These are phyloP conservation scores for Trichoderma pleuroti DNA, from an alignment of 2,329 filamentous ascomycete genomes.

Conservation along the genomic window DNA sequence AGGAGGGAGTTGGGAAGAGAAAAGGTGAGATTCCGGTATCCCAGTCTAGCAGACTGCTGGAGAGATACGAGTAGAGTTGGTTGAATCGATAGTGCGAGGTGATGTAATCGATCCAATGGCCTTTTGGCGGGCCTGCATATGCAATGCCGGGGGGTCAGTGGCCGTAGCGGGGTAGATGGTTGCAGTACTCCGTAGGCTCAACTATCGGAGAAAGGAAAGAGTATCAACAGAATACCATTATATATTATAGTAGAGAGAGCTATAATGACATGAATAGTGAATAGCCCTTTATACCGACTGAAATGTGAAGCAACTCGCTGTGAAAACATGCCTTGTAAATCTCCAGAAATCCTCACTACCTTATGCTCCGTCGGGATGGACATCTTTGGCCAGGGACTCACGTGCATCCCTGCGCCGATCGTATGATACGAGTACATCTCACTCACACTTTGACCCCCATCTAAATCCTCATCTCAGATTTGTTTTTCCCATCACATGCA, in stretches of 20 bases:
- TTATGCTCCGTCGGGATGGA: neutral
- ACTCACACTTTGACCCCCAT: neutral
- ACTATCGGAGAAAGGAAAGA: too few relatives aligned
- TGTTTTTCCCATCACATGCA: neutral
- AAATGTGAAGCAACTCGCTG: neutral
- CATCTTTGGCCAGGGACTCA: neutral
- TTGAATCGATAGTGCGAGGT: conserved; percentile 22
- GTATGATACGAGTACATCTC: neutral
- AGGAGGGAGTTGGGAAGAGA: neutral
- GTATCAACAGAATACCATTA: neutral
- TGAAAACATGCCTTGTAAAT: neutral
- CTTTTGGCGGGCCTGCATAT: conserved; percentile 18
- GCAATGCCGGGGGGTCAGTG: conserved; percentile 15
- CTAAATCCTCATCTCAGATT: neutral
- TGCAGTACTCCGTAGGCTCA: too few relatives aligned
- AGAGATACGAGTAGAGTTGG: neutral
- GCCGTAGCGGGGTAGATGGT: conserved; percentile 19
- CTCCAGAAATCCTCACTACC: neutral
- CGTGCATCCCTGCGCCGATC: neutral
- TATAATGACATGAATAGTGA: neutral
- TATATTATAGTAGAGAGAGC: neutral
- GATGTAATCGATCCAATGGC: conserved; percentile 31
- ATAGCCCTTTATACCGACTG: neutral
- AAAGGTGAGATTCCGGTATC: neutral
- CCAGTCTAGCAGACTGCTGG: neutral